Percentiles rank a stretch among this genome's conserved stretches.
Conservation (phyloP, 2,329 filamentous ascomycete genomes). For the Phyllosticta ampelicida region DNA sequence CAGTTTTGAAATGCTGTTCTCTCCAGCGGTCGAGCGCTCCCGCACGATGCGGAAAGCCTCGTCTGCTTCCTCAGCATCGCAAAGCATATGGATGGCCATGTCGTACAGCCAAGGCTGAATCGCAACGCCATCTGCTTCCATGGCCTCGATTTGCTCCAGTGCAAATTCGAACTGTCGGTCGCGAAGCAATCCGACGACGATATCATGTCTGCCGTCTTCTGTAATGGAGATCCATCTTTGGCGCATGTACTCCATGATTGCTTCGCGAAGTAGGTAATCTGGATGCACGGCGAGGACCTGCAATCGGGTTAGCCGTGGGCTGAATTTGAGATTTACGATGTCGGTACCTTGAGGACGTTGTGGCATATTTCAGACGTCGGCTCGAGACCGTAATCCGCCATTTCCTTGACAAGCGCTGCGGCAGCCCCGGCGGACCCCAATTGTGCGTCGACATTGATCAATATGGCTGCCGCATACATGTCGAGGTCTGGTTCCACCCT, state of each 20-base stretch:
- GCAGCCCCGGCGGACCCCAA: slow-evolving; percentile 58
- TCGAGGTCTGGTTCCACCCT: slow-evolving; percentile 44
- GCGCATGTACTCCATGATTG: slow-evolving; percentile 64
- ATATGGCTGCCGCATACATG: slow-evolving; percentile 65
- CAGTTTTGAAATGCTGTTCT: slow-evolving; percentile 13
- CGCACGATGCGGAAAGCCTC: slow-evolving; percentile 62
- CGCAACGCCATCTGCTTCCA: slow-evolving; percentile 46
- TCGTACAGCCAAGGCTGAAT: slow-evolving; percentile 68
- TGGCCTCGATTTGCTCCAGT: slow-evolving; percentile 54
- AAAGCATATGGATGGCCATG: slow-evolving; percentile 63
- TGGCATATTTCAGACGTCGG: slow-evolving; percentile 60
- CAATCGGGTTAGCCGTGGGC: neutral
- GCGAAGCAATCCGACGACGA: slow-evolving; percentile 64
- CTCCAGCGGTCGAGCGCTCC: neutral
- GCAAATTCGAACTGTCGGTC: slow-evolving; percentile 79
- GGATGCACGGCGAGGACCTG: slow-evolving; percentile 66
- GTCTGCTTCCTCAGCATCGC: slow-evolving; percentile 61
- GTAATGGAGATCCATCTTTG: slow-evolving; percentile 58
- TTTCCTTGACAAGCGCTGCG: slow-evolving; percentile 56
- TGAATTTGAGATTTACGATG: neutral
- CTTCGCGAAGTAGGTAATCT: slow-evolving; percentile 64
- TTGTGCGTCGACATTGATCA: slow-evolving; percentile 53
- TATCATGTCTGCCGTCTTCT: slow-evolving; percentile 51
- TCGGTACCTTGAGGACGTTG: slow-evolving; percentile 53
- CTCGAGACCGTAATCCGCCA: slow-evolving; percentile 51